Evolutionary conservation across 2,329 filamentous ascomycete genomes (phyloP).

Genomic region (Cladobotryum protrusum): DNA sequence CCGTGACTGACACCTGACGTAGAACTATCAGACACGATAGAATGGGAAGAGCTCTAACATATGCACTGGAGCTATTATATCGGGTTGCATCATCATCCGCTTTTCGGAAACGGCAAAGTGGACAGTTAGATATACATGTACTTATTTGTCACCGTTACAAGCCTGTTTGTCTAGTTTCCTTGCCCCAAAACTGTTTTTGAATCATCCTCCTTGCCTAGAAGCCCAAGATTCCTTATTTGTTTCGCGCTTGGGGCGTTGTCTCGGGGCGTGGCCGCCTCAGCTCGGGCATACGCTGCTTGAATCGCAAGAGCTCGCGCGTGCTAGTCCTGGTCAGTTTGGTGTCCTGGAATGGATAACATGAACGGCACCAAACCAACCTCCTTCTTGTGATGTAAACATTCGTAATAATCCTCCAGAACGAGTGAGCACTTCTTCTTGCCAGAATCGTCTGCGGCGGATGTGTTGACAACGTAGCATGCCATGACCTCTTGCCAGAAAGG

Average conservation of each 20-base stretch:
- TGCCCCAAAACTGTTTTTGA: constrained; percentile 52
- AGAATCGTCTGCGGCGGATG: constrained; percentile 65
- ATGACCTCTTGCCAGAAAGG: constrained; percentile 99
- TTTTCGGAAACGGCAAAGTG: too few species aligned
- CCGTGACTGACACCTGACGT: too few species aligned
- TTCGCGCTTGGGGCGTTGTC: constrained; percentile 77
- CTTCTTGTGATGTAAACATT: constrained; percentile 98
- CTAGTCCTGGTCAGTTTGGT: constrained; percentile 39
- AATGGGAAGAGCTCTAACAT: too few species aligned
- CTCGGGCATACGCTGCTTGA: constrained; percentile 79
- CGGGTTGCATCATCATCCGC: too few species aligned
- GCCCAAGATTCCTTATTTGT: constrained; percentile 79
- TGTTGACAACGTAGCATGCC: constrained; percentile 96
- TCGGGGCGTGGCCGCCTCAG: constrained; percentile 66
- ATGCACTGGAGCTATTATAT: too few species aligned
- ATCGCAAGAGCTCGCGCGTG: constrained; percentile 70
- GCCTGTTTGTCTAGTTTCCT: constrained; percentile 15
- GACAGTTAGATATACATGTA: too few species aligned
- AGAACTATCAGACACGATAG: too few species aligned
- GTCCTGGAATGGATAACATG: not conserved
- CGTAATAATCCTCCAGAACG: constrained; percentile 92
- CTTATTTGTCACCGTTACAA: not conserved
- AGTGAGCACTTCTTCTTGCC: constrained; percentile 85
- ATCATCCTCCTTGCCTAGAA: constrained; percentile 79
- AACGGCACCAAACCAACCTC: constrained; percentile 58